Conservation (phyloP, 805 yeast genomes). For the Blastobotrys robertii region DNA sequence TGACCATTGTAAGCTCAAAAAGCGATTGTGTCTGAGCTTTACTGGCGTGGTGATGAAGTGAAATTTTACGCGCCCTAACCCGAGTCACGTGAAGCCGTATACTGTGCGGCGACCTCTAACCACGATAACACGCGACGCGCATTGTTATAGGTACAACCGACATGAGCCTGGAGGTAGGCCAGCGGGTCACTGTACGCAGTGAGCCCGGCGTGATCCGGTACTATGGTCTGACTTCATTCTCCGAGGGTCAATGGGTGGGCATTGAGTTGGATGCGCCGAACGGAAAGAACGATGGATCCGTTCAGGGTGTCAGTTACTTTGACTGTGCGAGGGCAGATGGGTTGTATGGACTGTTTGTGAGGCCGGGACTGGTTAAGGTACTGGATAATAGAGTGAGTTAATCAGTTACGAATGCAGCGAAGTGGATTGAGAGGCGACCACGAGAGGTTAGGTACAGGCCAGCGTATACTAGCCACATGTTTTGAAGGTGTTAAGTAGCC, state of each 20-base stretch:
- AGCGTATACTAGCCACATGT: no score
- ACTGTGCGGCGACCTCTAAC: no score
- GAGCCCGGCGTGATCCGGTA: slow-evolving; percentile 37
- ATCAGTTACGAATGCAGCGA: no score
- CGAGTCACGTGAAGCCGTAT: no score
- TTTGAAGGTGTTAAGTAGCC: no score
- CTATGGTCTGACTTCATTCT: slow-evolving; percentile 53
- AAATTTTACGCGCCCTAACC: no score
- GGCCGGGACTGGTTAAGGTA: slow-evolving; percentile 56
- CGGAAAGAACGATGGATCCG: slow-evolving; percentile 77
- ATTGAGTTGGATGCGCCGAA: slow-evolving; percentile 72
- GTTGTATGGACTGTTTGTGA: slow-evolving; percentile 66
- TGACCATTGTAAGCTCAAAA: slow-evolving; percentile 9
- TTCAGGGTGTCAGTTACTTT: slow-evolving; percentile 54
- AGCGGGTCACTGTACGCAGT: slow-evolving; percentile 24
- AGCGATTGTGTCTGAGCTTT: background rate
- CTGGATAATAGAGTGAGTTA: background rate
- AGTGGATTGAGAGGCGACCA: no score
- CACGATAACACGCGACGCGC: background rate
- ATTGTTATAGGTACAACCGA: slow-evolving; percentile 1
- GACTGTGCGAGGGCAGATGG: slow-evolving; percentile 22
- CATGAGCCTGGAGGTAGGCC: slow-evolving; percentile 9
- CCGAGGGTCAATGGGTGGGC: slow-evolving; percentile 59
- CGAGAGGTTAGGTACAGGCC: no score
- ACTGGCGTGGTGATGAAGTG: background rate